phyloP scores from a whole-genome alignment of 495 filamentous ascomycete genomes.

The Baudoinia panamericana region DNA sequence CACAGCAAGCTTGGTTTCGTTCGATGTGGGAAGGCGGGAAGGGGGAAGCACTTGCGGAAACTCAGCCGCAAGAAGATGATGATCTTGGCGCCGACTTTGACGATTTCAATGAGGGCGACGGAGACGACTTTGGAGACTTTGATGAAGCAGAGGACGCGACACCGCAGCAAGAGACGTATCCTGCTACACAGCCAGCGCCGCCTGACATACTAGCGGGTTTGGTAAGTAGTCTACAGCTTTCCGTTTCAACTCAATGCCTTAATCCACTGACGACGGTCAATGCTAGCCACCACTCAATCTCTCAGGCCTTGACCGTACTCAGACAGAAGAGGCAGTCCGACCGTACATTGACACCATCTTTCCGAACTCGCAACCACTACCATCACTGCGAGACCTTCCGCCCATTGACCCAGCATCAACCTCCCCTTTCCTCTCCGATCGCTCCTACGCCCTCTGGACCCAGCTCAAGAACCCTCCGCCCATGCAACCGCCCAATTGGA shows the following conservation, averaged over 20 bases:
- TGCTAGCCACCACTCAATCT: constrained; percentile 60
- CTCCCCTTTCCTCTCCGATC: constrained; percentile 51
- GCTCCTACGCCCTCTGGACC: constrained; percentile 83
- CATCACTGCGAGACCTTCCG: constrained; percentile 33
- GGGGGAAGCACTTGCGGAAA: constrained; percentile 32
- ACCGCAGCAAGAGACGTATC: constrained; percentile 24
- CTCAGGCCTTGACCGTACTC: constrained; percentile 33
- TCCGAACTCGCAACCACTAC: constrained; percentile 40
- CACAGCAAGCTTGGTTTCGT: constrained; percentile 11
- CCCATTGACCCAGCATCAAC: constrained; percentile 28
- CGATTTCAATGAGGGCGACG: constrained; percentile 78
- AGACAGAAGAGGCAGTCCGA: constrained; percentile 37
- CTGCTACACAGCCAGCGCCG: constrained; percentile 31
- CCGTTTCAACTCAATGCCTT: neutral
- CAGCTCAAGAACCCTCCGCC: constrained; percentile 91
- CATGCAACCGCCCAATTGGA: constrained; percentile 93
- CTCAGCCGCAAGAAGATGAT: constrained; percentile 31
- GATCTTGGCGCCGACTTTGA: constrained; percentile 86
- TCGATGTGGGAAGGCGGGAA: constrained; percentile 23
- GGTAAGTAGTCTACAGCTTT: constrained; percentile 20
- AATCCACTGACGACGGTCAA: too few relatives aligned
- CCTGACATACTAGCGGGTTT: constrained; percentile 27
- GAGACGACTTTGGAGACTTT: constrained; percentile 81
- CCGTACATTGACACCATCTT: constrained; percentile 44
- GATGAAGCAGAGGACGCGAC: constrained; percentile 31